Evolutionary conservation across 108 stramenopile genomes (phyloP).

Genomic region (Tribonema minus): DNA sequence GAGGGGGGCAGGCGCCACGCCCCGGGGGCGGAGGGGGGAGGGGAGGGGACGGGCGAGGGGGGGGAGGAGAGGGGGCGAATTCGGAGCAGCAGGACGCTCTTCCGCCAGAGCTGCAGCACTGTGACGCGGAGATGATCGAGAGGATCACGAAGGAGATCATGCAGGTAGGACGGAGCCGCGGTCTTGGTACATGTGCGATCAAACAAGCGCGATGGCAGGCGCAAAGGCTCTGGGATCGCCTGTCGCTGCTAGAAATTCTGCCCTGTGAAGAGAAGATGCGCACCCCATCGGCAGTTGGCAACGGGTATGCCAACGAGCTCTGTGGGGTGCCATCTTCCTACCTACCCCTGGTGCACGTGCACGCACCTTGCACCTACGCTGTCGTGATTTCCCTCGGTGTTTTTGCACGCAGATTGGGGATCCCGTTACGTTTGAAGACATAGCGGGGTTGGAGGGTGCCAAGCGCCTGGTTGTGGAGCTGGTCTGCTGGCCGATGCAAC

Average conservation of each 20-base stretch:
- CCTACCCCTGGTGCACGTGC: background rate
- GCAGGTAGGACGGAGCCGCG: constrained; percentile 24
- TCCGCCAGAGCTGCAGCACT: constrained; percentile 44
- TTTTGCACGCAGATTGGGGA: too few species aligned
- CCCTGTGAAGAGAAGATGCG: background rate
- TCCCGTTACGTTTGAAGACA: constrained; percentile 54
- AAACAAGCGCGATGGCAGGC: background rate
- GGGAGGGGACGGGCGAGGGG: background rate
- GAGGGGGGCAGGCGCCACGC: background rate
- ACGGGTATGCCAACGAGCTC: too few species aligned
- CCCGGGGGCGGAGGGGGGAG: background rate
- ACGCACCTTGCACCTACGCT: background rate
- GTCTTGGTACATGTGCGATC: background rate
- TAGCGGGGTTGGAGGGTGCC: constrained; percentile 55
- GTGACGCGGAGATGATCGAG: constrained; percentile 50
- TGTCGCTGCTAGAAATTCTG: background rate
- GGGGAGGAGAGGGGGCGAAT: background rate
- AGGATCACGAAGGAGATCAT: constrained; percentile 36
- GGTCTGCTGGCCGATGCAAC: constrained; percentile 53
- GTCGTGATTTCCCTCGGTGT: background rate
- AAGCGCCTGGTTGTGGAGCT: constrained; percentile 54
- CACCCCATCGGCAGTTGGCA: background rate
- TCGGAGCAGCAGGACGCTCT: constrained; percentile 15
- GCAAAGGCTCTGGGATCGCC: background rate
- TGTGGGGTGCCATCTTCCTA: too few species aligned